Base-by-base conservation (phyloP, 805 yeast genomes). In the Maudiozyma barnettii region DNA sequence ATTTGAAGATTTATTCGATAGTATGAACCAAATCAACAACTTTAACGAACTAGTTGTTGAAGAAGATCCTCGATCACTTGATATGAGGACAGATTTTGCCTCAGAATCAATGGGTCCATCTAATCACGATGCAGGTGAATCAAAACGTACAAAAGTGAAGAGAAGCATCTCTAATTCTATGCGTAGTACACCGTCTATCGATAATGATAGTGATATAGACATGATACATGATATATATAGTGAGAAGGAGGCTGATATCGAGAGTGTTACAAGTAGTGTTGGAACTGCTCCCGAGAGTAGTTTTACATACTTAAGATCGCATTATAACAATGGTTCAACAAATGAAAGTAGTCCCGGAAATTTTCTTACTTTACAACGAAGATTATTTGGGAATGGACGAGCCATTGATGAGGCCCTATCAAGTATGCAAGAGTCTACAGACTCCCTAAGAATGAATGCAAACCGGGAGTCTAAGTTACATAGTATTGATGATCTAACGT, bases 191-290 rank as follows among this genome's bases (percentile, higher is more conserved):
- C 18, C 29, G 14, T 39, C 41, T 13, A 18, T n/a, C 3, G 50
- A 51, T 8, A 48, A 52, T 18, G 52, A 46, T 9, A 51, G 50
- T 39, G 58, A 53, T 20, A 56, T 61, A 36, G 66, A 63, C 41
- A 61, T 60, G 63, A 55, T 48, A 21, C 50, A 48, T 35, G 45
- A 49, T 59, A 53, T 44, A 19, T 48, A 45, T 21, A 47, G 49
- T 38, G 53, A 52, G 5, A 39, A 44, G 13, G 57, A 45, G 20
- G 22, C 39, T 21, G 63, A 58, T 16, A 38, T 47, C n/a, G 62
- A 51, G n/a, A 62, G 66, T 43, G 47, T 53, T 2, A 50, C 51
- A n/a, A 63, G 66, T 35, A 63, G 66, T 45, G 45, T 60, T 4
- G 51, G 52, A 35, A 51, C 55, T 1, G 49, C 49, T 29, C 42